These are phyloP conservation scores for Phytophthora sp. DNA, from an alignment of 352 stramenopile species.

Conservation along the genomic window DNA sequence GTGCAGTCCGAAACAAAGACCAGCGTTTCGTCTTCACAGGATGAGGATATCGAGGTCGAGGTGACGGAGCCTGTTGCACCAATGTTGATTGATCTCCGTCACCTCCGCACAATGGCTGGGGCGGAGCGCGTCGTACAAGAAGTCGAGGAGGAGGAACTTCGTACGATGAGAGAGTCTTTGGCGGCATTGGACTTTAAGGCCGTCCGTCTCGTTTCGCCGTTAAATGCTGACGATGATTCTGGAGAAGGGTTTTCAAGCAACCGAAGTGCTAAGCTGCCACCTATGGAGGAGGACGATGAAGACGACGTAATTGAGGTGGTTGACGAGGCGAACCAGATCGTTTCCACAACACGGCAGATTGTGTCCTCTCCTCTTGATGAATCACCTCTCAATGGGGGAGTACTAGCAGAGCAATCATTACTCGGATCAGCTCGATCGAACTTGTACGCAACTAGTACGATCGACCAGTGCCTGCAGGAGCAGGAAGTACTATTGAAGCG, in stretches of 20 bases:
- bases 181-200: slow-evolving; percentile 35
- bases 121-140: slow-evolving; percentile 41
- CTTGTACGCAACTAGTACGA: too few species aligned
- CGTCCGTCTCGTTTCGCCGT: slow-evolving; percentile 25
- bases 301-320: slow-evolving; percentile 34
- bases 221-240: slow-evolving; percentile 1
- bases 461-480: slow-evolving; percentile 44
- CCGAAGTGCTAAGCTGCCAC: slow-evolving; percentile 22
- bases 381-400: slow-evolving; percentile 7
- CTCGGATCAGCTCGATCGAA: slow-evolving; percentile 27
- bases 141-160: slow-evolving; percentile 38
- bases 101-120: slow-evolving; percentile 42
- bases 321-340: slow-evolving; percentile 20
- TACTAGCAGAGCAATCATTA: slow-evolving; percentile 26
- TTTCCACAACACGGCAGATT: slow-evolving; percentile 34
- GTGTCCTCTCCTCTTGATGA: slow-evolving; percentile 37
- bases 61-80: slow-evolving; percentile 20
- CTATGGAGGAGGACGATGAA: slow-evolving; percentile 32
- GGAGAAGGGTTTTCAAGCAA: slow-evolving; percentile 20
- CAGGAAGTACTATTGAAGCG: slow-evolving; percentile 41
- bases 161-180: slow-evolving; percentile 38
- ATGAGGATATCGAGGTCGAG: slow-evolving; percentile 25
- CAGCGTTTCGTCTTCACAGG: slow-evolving; percentile 34
- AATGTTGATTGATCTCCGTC: slow-evolving; percentile 42
- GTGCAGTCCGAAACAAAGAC: slow-evolving; percentile 41